A percentile compares a stretch with the other conserved stretches of the same genome.
phyloP scores from a whole-genome alignment of 1,284 basidiomycete species.

The Paramarasmius palmivorus region DNA sequence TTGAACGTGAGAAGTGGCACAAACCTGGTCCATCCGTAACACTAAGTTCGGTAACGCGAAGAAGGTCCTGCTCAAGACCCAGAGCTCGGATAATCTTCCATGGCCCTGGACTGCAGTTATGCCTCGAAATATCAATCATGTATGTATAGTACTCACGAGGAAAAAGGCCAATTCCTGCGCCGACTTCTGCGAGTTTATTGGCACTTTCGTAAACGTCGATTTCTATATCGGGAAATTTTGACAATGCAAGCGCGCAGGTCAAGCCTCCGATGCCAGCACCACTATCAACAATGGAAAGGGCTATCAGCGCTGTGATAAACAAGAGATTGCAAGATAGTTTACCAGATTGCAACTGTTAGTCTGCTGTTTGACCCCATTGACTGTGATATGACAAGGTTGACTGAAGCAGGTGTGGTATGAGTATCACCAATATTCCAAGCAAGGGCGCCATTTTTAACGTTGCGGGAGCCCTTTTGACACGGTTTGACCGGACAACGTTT shows the following conservation, averaged over 20 bases:
- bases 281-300: constrained; percentile 10
- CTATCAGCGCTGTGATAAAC: not conserved
- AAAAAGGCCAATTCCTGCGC: constrained; percentile 53
- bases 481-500: constrained; percentile 16
- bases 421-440: not conserved
- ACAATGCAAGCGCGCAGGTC: constrained; percentile 34
- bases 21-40: constrained; percentile 38
- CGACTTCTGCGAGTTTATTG: constrained; percentile 35
- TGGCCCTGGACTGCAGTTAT: constrained; percentile 22
- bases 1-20: not conserved
- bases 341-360: constrained; percentile 21
- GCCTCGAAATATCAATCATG: not conserved
- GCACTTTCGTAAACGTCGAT: constrained; percentile 44
- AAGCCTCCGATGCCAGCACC: constrained; percentile 41
- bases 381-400: not conserved
- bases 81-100: constrained; percentile 50
- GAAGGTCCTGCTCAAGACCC: constrained; percentile 47
- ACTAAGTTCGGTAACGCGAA: constrained; percentile 38
- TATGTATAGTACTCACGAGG: constrained; percentile 33
- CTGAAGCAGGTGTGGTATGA: not conserved
- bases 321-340: too few species aligned
- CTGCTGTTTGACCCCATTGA: constrained; percentile 8
- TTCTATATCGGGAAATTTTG: constrained; percentile 36
- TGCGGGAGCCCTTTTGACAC: constrained; percentile 7
- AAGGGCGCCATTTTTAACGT: constrained; percentile 6